Evolutionary conservation across 2,329 filamentous ascomycete genomes (phyloP).

Genomic region (Aspergillus phoenicis): DNA sequence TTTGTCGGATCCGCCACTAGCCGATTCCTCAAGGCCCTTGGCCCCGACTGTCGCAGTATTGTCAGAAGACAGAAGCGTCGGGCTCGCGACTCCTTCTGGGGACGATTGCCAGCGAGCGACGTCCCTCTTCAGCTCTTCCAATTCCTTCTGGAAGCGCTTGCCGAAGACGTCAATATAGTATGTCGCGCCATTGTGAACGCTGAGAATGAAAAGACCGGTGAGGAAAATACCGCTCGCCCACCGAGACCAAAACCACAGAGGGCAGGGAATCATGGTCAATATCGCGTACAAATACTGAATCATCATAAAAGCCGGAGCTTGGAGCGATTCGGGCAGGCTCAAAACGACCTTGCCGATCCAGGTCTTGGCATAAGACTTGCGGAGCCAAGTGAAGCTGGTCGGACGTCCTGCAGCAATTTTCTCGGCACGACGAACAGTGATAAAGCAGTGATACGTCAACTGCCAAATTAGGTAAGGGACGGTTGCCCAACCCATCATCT

Average conservation of each 20-base stretch:
- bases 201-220: slow-evolving; percentile 84
- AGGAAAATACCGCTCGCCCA: slow-evolving; percentile 79
- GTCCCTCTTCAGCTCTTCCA: slow-evolving; percentile 85
- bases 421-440: slow-evolving; percentile 89
- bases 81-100: slow-evolving; percentile 36
- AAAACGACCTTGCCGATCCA: slow-evolving; percentile 88
- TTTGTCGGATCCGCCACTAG: slow-evolving; percentile 27
- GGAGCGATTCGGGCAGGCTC: slow-evolving; percentile 70
- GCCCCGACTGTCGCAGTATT: slow-evolving; percentile 23
- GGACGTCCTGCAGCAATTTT: slow-evolving; percentile 95
- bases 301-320: slow-evolving; percentile 91
- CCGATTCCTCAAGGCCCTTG: slow-evolving; percentile 24
- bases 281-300: slow-evolving; percentile 93
- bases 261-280: slow-evolving; percentile 90
- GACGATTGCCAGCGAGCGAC: slow-evolving; percentile 79
- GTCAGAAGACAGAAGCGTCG: slow-evolving; percentile 29
- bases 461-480: slow-evolving; percentile 94
- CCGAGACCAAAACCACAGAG: slow-evolving; percentile 89
- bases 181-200: slow-evolving; percentile 93
- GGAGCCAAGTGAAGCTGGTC: slow-evolving; percentile 96
- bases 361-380: slow-evolving; percentile 83
- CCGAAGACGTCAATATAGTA: slow-evolving; percentile 99
- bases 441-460: slow-evolving; percentile 87
- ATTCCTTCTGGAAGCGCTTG: slow-evolving; percentile 92
- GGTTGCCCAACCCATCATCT: slow-evolving; percentile 94